A percentile compares a stretch with the other conserved stretches of the same genome.
Conservation (phyloP, 2,329 filamentous ascomycete genomes). For the Cryphonectria radicalis region DNA sequence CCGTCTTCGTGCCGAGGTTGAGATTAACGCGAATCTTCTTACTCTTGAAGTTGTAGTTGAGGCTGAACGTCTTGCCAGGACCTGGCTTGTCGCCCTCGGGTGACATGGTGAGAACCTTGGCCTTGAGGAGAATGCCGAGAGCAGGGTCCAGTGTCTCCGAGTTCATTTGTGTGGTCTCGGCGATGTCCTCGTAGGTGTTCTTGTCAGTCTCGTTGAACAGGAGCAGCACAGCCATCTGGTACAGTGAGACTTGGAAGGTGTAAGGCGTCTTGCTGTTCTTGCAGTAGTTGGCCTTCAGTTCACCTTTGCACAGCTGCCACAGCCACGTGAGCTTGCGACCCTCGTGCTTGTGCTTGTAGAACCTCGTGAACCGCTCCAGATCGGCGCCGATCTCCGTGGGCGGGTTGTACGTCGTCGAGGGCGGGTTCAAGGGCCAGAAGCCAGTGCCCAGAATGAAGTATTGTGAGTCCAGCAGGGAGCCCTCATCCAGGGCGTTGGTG, state of each 20-base stretch:
- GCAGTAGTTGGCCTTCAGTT: constrained; percentile 92
- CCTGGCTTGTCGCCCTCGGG: constrained; percentile 77
- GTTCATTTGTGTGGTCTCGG: constrained; percentile 77
- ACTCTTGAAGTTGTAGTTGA: constrained; percentile 96
- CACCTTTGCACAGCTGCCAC: constrained; percentile 98
- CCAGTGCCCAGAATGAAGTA: constrained; percentile 95
- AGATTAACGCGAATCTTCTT: constrained; percentile 98
- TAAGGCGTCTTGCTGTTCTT: constrained; percentile 88
- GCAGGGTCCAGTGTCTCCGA: constrained; percentile 86
- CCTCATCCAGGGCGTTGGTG: constrained; percentile 65
- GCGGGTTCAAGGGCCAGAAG: constrained; percentile 92
- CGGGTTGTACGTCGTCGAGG: constrained; percentile 85
- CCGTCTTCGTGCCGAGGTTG: constrained; percentile 91
- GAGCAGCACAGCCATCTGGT: constrained; percentile 94
- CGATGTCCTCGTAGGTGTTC: constrained; percentile 86
- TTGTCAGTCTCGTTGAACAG: constrained; percentile 92
- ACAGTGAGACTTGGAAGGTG: constrained; percentile 96
- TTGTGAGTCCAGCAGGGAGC: constrained; percentile 77
- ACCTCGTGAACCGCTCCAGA: constrained; percentile 85
- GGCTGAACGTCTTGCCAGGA: constrained; percentile 75
- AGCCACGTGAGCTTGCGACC: constrained; percentile 97
- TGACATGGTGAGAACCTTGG: constrained; percentile 79
- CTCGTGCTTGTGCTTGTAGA: constrained; percentile 96
- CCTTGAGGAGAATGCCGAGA: constrained; percentile 85
- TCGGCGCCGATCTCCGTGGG: constrained; percentile 84